phyloP scores from a whole-genome alignment of 352 stramenopile species.

The Phytopythium mirpurense region DNA sequence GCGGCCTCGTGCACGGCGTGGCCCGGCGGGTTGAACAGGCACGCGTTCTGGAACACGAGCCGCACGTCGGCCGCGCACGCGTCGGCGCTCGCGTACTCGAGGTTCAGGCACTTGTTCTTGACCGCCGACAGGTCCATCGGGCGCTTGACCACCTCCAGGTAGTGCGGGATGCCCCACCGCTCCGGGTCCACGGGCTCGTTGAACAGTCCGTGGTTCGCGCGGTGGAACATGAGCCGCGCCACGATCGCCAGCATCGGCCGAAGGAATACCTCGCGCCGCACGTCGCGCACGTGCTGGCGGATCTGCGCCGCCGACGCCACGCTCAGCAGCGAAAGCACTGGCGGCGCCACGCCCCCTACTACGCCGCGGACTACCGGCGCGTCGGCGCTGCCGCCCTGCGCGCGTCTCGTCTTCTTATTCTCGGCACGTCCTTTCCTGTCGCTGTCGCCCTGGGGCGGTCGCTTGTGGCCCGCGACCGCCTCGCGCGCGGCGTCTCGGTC shows the following conservation, averaged over 20 bases:
- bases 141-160: slow-evolving; percentile 78
- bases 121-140: slow-evolving; percentile 91
- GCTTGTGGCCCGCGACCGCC: not conserved
- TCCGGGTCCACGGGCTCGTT: slow-evolving; percentile 78
- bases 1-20: slow-evolving; percentile 75
- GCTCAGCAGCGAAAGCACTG: slow-evolving; percentile 55
- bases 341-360: too few species aligned
- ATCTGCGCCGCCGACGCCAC: slow-evolving; percentile 50
- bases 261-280: slow-evolving; percentile 64
- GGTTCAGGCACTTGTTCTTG: slow-evolving; percentile 85
- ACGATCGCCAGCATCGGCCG: slow-evolving; percentile 59
- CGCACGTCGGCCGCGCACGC: slow-evolving; percentile 72
- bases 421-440: not conserved
- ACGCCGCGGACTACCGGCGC: too few species aligned
- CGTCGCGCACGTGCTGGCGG: slow-evolving; percentile 63
- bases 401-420: not conserved
- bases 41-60: slow-evolving; percentile 83
- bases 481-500: not conserved
- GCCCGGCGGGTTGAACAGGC: slow-evolving; percentile 76
- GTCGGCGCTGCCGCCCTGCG: too few species aligned
- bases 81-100: slow-evolving; percentile 81
- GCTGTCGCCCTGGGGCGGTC: not conserved
- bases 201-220: slow-evolving; percentile 76
- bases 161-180: slow-evolving; percentile 76
- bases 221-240: slow-evolving; percentile 79